phyloP scores from a whole-genome alignment of 306 rosid species.

The Rubus idaeus region DNA sequence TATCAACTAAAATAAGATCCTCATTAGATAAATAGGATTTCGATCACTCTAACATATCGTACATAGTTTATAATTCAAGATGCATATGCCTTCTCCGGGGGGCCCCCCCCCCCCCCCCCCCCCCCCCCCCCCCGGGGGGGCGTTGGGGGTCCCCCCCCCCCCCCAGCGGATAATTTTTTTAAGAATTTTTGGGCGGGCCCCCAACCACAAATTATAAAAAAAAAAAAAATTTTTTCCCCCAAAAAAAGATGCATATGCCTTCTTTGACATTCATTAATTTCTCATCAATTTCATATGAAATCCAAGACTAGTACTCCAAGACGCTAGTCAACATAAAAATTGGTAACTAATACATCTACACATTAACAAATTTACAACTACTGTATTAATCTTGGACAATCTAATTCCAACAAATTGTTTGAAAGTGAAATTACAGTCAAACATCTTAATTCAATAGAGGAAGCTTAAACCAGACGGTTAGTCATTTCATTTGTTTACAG shows the following conservation, averaged over 20 bases:
- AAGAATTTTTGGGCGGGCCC: too few species aligned
- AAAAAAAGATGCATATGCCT: not conserved
- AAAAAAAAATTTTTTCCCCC: too few species aligned
- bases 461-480: not conserved
- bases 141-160: too few species aligned
- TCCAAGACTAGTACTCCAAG: not conserved
- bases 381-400: not conserved
- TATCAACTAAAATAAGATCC: not conserved
- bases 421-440: not conserved
- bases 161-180: too few species aligned
- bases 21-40: not conserved
- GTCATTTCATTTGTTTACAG: not conserved
- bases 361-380: not conserved
- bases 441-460: not conserved
- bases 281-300: not conserved
- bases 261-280: not conserved
- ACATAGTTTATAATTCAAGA: not conserved
- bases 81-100: too few species aligned
- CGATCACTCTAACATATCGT: not conserved
- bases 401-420: not conserved
- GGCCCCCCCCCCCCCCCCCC: too few species aligned
- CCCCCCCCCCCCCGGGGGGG: too few species aligned
- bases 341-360: not conserved
- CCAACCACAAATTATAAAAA: too few species aligned
- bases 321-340: not conserved